Conservation (phyloP, 768 basidiomycete species). For the Termitomyces sp. region DNA sequence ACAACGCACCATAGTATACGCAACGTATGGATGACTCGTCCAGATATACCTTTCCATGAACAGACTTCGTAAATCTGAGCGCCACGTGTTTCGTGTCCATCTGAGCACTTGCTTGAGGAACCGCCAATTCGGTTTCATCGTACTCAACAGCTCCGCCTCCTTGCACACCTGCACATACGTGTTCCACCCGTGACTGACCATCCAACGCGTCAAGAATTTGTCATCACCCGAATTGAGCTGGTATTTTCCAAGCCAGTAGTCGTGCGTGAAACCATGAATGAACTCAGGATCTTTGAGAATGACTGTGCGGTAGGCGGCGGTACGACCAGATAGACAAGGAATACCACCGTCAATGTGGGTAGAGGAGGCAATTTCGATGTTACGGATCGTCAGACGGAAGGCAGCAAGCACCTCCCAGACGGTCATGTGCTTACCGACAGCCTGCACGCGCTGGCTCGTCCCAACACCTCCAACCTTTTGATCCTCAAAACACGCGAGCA, state of each 20-base stretch:
- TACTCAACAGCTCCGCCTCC: constrained; percentile 82
- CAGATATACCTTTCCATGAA: constrained; percentile 88
- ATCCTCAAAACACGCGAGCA: constrained; percentile 92
- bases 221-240: constrained; percentile 93
- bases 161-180: constrained; percentile 90
- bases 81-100: constrained; percentile 95
- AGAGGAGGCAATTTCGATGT: constrained; percentile 86
- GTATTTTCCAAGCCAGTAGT: constrained; percentile 92
- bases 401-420: constrained; percentile 96
- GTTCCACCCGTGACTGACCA: constrained; percentile 93
- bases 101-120: constrained; percentile 92
- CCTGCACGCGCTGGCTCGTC: constrained; percentile 85
- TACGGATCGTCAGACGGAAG: constrained; percentile 88
- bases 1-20: constrained; percentile 84
- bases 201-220: constrained; percentile 94
- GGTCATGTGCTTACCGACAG: constrained; percentile 75
- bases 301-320: constrained; percentile 90
- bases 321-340: constrained; percentile 89
- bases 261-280: constrained; percentile 89
- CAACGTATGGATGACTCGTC: constrained; percentile 88
- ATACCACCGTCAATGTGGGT: constrained; percentile 93
- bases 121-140: constrained; percentile 97
- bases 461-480: constrained; percentile 92
- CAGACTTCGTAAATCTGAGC: constrained; percentile 82
- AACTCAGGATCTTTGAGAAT: constrained; percentile 96